A percentile compares a stretch with the other conserved stretches of the same genome.
phyloP scores from a whole-genome alignment of 345 rosid genomes.

The Syzygium oleosum region DNA sequence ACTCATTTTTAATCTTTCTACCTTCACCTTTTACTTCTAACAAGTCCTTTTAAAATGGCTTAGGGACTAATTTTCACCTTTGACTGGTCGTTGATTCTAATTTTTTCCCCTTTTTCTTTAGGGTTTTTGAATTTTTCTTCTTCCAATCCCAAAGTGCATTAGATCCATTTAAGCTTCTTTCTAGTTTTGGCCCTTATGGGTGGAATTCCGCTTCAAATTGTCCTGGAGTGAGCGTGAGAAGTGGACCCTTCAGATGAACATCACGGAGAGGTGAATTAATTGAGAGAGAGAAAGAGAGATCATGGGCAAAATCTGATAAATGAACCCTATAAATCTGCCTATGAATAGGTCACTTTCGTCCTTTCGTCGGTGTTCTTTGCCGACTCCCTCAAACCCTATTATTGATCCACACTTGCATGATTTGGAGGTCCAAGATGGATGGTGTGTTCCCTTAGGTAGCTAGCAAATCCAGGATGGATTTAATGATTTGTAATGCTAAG shows the following conservation, averaged over 20 bases:
- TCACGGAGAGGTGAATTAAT: background rate
- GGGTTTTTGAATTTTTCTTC: background rate
- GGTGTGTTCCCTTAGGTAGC: background rate
- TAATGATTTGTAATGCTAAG: background rate
- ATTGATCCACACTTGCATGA: background rate
- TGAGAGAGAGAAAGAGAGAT: background rate
- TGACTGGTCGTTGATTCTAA: background rate
- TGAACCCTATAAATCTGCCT: background rate
- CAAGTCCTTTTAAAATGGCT: background rate
- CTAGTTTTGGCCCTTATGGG: background rate
- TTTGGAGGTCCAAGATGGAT: background rate
- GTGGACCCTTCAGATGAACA: background rate
- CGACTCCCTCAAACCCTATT: background rate
- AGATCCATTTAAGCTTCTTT: background rate
- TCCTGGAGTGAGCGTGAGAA: background rate
- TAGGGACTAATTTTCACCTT: background rate
- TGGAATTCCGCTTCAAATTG: background rate
- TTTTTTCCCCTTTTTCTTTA: background rate
- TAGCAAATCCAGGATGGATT: background rate
- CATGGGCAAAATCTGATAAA: background rate
- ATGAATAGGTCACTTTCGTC: background rate
- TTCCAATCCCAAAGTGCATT: background rate
- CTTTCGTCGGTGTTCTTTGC: background rate
- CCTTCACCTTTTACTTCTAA: background rate
- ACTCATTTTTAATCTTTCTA: background rate